phyloP scores from a whole-genome alignment of 164 flowering plant species.

The Annona squamosa region DNA sequence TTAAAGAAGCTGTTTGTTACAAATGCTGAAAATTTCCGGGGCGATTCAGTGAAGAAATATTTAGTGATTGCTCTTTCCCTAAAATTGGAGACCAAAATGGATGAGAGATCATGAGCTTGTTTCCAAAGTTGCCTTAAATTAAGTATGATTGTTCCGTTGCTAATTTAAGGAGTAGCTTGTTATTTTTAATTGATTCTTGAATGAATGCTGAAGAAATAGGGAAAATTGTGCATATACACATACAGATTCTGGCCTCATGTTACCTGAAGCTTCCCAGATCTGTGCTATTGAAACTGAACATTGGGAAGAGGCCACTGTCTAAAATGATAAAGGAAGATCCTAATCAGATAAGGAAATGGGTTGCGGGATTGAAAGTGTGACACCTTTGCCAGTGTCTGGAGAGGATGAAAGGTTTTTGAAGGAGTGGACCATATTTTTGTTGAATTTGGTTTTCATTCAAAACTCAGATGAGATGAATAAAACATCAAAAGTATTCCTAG shows the following conservation, averaged over 20 bases:
- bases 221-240: conserved; percentile 29
- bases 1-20: conserved; percentile 27
- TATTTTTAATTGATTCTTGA: conserved; percentile 38
- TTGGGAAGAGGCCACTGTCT: conserved; percentile 40
- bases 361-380: conserved; percentile 26
- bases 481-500: conserved; percentile 49
- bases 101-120: conserved; percentile 24
- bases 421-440: conserved; percentile 45
- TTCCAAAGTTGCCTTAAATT: conserved; percentile 41
- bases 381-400: conserved; percentile 23
- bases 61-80: conserved; percentile 33
- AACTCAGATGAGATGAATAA: conserved; percentile 39
- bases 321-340: conserved; percentile 48
- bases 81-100: conserved; percentile 36
- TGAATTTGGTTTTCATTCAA: conserved; percentile 46
- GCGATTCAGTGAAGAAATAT: conserved; percentile 38
- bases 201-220: conserved; percentile 44
- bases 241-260: conserved; percentile 39
- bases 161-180: conserved; percentile 37
- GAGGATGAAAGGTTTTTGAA: conserved; percentile 16
- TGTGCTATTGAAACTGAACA: conserved; percentile 29
- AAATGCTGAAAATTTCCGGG: conserved; percentile 43
- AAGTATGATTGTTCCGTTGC: conserved; percentile 27
- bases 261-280: conserved; percentile 33
- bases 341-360: conserved; percentile 39